Conservation (phyloP, 441 rosid species). For the Erodium moschatum region DNA sequence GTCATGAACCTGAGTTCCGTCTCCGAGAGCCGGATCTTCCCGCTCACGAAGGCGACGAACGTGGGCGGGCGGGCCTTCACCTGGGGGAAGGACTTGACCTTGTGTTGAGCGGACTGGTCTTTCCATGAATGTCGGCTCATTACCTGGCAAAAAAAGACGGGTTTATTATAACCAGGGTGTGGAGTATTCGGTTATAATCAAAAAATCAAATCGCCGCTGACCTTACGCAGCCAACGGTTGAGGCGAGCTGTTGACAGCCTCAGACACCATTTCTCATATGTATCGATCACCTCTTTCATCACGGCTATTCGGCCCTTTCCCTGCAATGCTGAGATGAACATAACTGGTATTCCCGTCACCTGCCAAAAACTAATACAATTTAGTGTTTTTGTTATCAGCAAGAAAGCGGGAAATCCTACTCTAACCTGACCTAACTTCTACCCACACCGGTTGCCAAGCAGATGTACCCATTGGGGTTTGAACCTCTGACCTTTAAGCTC, state of each 20-base stretch:
- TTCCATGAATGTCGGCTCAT: constrained; percentile 96
- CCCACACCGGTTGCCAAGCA: no score
- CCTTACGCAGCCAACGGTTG: constrained; percentile 88
- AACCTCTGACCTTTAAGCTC: no score
- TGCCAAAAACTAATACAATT: constrained; percentile 23
- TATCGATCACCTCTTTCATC: constrained; percentile 57
- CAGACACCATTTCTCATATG: constrained; percentile 73
- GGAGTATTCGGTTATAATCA: no score
- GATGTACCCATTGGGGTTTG: no score
- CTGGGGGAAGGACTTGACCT: constrained; percentile 86
- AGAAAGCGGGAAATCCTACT: no score
- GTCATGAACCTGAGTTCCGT: constrained; percentile 69
- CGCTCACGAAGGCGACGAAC: constrained; percentile 71
- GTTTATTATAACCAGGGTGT: no score
- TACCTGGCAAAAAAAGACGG: constrained; percentile 32
- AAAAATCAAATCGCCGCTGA: constrained; percentile 17
- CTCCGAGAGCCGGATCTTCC: constrained; percentile 51
- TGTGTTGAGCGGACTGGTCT: constrained; percentile 74
- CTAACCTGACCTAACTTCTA: no score
- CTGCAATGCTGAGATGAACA: constrained; percentile 73
- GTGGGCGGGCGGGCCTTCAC: constrained; percentile 98
- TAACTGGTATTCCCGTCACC: constrained; percentile 74
- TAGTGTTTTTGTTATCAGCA: no score
- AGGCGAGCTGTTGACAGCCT: constrained; percentile 84
- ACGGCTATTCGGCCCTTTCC: constrained; percentile 69